A percentile compares a stretch with the other conserved stretches of the same genome.
phyloP scores from a whole-genome alignment of 345 rosid genomes.

The Barbarea vulgaris region DNA sequence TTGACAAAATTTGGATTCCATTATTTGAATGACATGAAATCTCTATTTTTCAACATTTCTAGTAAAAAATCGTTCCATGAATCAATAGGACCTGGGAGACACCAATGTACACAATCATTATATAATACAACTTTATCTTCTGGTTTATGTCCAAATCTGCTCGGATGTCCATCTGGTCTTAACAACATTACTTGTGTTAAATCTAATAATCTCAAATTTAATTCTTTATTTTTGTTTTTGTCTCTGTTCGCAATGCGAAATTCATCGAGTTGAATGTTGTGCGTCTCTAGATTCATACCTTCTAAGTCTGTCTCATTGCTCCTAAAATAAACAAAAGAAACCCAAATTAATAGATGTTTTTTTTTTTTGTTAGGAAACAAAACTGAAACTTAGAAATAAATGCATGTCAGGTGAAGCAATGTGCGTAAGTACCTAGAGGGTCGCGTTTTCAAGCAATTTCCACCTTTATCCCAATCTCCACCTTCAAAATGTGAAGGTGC shows the following conservation, averaged over 20 bases:
- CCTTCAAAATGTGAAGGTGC: slow-evolving; percentile 67
- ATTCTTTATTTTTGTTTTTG: slow-evolving; percentile 29
- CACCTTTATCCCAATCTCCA: slow-evolving; percentile 72
- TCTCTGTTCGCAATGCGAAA: slow-evolving; percentile 50
- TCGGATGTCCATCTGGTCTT: slow-evolving; percentile 83
- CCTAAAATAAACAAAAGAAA: slow-evolving; percentile 18
- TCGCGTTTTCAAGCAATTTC: slow-evolving; percentile 61
- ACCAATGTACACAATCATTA: slow-evolving; percentile 91
- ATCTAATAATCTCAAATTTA: slow-evolving; percentile 53
- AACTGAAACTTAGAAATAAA: too few relatives aligned
- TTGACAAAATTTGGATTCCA: neutral
- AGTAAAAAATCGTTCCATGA: slow-evolving; percentile 76
- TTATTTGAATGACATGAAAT: slow-evolving; percentile 23
- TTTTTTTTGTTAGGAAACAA: neutral
- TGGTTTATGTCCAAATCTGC: slow-evolving; percentile 64
- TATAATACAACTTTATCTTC: slow-evolving; percentile 67
- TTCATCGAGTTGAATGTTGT: slow-evolving; percentile 69
- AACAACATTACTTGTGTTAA: slow-evolving; percentile 53
- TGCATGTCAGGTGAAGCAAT: slow-evolving; percentile 40
- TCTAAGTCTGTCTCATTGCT: slow-evolving; percentile 49
- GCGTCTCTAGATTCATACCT: slow-evolving; percentile 58
- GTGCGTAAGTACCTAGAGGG: slow-evolving; percentile 55
- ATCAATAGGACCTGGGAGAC: slow-evolving; percentile 88
- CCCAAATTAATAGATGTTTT: slow-evolving; percentile 1
- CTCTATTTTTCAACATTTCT: slow-evolving; percentile 63